These are phyloP conservation scores for Croton setiger DNA, from an alignment of 441 rosid genomes.

Conservation along the genomic window DNA sequence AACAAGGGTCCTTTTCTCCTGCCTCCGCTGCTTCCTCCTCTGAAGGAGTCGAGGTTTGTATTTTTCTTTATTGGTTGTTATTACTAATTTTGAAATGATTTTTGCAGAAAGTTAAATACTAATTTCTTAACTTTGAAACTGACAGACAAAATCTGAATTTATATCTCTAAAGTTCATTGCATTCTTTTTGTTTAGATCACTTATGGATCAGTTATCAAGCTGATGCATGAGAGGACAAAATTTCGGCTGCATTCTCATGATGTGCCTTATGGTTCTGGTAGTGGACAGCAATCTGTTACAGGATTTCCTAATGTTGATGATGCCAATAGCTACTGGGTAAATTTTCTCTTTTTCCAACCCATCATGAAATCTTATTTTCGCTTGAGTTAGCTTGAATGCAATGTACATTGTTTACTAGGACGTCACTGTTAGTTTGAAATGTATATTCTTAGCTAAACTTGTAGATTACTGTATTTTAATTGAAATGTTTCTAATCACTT, in stretches of 20 bases:
- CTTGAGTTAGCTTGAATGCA: neutral
- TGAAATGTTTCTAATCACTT: neutral
- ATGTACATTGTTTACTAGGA: too few species aligned
- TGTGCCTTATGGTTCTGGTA: constrained; percentile 96
- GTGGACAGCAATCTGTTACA: constrained; percentile 98
- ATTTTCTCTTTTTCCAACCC: neutral
- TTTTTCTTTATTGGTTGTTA: neutral
- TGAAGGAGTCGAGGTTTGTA: constrained; percentile 66
- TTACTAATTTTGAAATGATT: too few species aligned
- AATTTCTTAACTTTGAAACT: neutral
- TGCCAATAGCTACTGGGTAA: constrained; percentile 97
- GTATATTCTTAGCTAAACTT: neutral
- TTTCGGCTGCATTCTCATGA: constrained; percentile 89
- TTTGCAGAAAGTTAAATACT: too few species aligned
- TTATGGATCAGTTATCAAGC: constrained; percentile 78
- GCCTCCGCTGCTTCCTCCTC: constrained; percentile 37
- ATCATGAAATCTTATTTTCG: neutral
- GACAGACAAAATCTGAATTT: neutral
- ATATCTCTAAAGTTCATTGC: neutral
- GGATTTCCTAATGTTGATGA: constrained; percentile 82
- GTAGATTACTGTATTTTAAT: neutral
- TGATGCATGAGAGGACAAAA: constrained; percentile 90
- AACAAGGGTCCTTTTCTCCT: constrained; percentile 40
- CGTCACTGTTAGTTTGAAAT: neutral
- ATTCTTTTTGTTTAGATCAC: constrained; percentile 51